A percentile compares a stretch with the other conserved stretches of the same genome.
phyloP scores from a whole-genome alignment of 2,329 filamentous ascomycete species.

The Alternaria sp. region DNA sequence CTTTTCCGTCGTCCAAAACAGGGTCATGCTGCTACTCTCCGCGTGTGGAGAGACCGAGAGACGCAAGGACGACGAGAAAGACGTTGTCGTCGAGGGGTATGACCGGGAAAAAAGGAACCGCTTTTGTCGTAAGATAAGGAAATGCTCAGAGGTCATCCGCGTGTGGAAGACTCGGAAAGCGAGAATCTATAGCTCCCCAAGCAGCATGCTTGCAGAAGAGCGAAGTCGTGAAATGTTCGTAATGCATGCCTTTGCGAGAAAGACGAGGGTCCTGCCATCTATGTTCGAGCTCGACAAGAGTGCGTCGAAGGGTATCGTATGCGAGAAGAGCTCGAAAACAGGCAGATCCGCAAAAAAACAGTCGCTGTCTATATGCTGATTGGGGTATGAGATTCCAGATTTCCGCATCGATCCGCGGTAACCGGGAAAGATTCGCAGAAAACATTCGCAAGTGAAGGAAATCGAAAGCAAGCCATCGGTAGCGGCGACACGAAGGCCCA shows the following conservation, averaged over 20 bases:
- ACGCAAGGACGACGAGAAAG: constrained; percentile 41
- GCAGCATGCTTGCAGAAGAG: constrained; percentile 49
- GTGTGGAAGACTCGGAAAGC: constrained; percentile 48
- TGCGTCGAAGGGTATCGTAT: constrained; percentile 48
- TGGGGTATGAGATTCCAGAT: constrained; percentile 55
- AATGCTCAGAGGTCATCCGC: constrained; percentile 40
- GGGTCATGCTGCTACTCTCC: constrained; percentile 33
- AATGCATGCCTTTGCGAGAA: constrained; percentile 43
- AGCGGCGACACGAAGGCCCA: constrained; percentile 29
- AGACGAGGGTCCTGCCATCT: constrained; percentile 45
- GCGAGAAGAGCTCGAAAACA: constrained; percentile 49
- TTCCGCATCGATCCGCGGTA: constrained; percentile 45
- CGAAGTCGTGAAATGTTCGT: constrained; percentile 50
- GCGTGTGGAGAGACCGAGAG: constrained; percentile 30
- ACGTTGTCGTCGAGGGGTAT: constrained; percentile 36
- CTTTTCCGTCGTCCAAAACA: constrained; percentile 42
- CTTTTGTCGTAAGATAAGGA: constrained; percentile 43
- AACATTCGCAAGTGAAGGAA: constrained; percentile 38
- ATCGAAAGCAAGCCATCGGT: constrained; percentile 28
- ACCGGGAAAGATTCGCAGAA: constrained; percentile 44
- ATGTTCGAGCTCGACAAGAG: constrained; percentile 46
- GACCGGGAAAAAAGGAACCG: constrained; percentile 48
- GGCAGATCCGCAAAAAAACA: constrained; percentile 53
- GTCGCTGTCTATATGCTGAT: constrained; percentile 60
- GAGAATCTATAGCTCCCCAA: constrained; percentile 51